Evolutionary conservation across 108 stramenopile genomes (phyloP).

Genomic region (Schizochytrium sp.): DNA sequence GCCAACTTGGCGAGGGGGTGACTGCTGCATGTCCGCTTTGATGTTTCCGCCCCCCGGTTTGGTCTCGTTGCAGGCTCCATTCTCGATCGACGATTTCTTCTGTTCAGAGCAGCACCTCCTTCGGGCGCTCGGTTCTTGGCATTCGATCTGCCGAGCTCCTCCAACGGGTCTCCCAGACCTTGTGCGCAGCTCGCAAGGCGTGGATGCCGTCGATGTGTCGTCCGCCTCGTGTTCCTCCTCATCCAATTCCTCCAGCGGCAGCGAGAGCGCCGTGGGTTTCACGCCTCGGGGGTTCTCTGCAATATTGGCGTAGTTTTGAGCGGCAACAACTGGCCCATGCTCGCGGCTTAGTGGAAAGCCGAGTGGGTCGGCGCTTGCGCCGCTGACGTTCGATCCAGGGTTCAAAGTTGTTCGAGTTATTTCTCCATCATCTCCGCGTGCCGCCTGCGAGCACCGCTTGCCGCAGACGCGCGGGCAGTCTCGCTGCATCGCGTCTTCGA

Average conservation of each 20-base stretch:
- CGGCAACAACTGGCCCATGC: no score
- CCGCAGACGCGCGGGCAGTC: no score
- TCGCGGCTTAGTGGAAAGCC: no score
- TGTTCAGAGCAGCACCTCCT: constrained; percentile 18
- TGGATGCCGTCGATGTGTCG: background rate
- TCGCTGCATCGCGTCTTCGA: no score
- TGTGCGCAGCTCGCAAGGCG: background rate
- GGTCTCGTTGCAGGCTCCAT: background rate
- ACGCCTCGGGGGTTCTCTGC: no score
- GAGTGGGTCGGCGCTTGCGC: no score
- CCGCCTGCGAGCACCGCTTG: no score
- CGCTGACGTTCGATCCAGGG: no score
- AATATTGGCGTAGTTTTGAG: no score
- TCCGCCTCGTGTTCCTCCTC: background rate
- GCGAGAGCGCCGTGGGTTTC: background rate
- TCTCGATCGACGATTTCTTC: background rate
- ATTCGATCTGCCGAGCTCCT: background rate
- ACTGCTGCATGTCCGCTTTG: background rate
- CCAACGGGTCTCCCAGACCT: constrained; percentile 3
- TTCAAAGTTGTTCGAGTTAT: no score
- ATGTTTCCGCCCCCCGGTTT: background rate
- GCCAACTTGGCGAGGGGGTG: no score
- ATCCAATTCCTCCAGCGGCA: background rate
- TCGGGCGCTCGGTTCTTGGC: constrained; percentile 45
- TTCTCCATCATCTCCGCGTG: no score